Evolutionary conservation across 2,329 filamentous ascomycete genomes (phyloP).

Genomic region (Madurella mycetomatis): DNA sequence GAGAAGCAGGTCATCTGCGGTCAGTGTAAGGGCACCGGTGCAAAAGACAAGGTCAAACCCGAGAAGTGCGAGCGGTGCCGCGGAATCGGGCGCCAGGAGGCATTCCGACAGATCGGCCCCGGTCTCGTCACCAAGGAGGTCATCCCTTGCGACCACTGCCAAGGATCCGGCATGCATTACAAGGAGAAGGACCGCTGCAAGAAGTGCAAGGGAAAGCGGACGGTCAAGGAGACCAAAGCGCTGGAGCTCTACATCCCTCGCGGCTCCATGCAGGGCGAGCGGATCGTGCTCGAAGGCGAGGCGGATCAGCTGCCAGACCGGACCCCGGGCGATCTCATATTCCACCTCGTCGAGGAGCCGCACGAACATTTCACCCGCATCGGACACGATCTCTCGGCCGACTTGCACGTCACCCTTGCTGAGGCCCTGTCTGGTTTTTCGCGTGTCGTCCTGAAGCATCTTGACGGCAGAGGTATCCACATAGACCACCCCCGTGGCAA

Average conservation of each 20-base stretch:
- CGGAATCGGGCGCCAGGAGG: constrained; percentile 72
- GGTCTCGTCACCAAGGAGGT: constrained; percentile 79
- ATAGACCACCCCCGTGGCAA: constrained; percentile 76
- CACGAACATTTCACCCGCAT: constrained; percentile 80
- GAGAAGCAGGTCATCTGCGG: constrained; percentile 90
- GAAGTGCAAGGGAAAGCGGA: constrained; percentile 94
- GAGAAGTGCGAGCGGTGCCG: constrained; percentile 79
- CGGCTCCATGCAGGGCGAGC: constrained; percentile 80
- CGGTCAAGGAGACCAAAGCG: constrained; percentile 83
- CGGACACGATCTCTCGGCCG: constrained; percentile 77
- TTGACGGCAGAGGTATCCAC: constrained; percentile 87
- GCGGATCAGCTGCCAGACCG: constrained; percentile 89
- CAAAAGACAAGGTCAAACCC: constrained; percentile 85
- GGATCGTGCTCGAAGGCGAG: constrained; percentile 86
- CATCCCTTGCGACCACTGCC: constrained; percentile 76
- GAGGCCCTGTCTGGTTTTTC: constrained; percentile 89
- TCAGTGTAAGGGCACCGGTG: constrained; percentile 82
- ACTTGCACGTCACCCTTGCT: constrained; percentile 72
- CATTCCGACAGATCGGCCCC: constrained; percentile 77
- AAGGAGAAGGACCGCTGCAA: constrained; percentile 98
- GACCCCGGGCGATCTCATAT: constrained; percentile 88
- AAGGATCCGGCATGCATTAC: constrained; percentile 78
- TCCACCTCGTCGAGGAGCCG: constrained; percentile 74
- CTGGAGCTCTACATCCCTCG: constrained; percentile 94
- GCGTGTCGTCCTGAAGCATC: constrained; percentile 82